Base-by-base conservation (phyloP, 148 eudicot species). In the Euryodendron excelsum region DNA sequence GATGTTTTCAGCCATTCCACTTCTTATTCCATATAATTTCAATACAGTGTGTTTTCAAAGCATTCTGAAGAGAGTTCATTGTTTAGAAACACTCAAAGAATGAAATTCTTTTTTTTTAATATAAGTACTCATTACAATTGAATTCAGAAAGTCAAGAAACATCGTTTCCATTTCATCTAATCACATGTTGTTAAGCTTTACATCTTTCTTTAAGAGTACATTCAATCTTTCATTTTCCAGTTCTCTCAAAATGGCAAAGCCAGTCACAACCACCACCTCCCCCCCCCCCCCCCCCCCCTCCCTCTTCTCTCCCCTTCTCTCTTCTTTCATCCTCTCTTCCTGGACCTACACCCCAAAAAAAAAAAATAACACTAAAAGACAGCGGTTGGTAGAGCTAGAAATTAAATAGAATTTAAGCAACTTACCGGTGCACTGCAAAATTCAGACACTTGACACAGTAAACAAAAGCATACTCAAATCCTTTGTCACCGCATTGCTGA, bases 361-460 rank as follows among this genome's bases (percentile, higher is more conserved):
- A 41, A 17, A n/a, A 23, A 10, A 28, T 4, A 55, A 62, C n/a
- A 27, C 18, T 18, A 41, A 72, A n/a, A 28, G 3, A 36, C n/a
- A n/a, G 5, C 13, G 17, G 6, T 20, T 8, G 34, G 36, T 8
- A 74, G 9, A 12, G 56, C 20, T 30, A 59, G 8, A 77, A 50
- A 55, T 14, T n/a, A 37, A 28, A 18, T 14, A 14, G 31, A 41
- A 27, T 2, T 39, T 3, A 30, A 67, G 61, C 63, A 75, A 77
- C 83, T 77, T 81, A 91, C 95, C 91, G 83, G 76, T 93, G 93
- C 73, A 87, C 86, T 61, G 73, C 89, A 56, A 83, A 77, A 58
- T 84, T 73, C 61, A 83, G 82, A 82, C 93, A 90, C 73, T 77
- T 79, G 56, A 78, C 80, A 81, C 96, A 91, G 79, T 80, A 88